Conservation (phyloP, 2,329 filamentous ascomycete genomes). For the Xylariaceae sp. region DNA sequence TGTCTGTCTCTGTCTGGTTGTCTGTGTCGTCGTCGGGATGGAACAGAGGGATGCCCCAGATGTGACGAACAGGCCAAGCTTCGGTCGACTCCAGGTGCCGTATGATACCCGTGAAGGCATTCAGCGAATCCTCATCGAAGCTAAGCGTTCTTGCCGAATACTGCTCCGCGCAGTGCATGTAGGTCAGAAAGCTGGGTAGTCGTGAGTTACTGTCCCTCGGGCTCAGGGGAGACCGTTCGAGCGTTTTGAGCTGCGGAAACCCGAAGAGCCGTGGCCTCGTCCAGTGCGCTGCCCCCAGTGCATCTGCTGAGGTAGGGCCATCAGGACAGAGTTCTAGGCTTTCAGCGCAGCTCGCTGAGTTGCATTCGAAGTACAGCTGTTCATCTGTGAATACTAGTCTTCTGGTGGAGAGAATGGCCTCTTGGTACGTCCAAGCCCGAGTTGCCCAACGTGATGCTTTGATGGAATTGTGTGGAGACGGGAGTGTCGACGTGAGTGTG, state of each 20-base stretch:
- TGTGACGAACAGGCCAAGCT: conserved; percentile 9
- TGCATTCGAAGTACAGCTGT: conserved; percentile 13
- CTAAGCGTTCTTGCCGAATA: conserved; percentile 8
- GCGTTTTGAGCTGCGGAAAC: neutral
- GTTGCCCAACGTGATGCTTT: conserved; percentile 10
- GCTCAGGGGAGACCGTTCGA: neutral
- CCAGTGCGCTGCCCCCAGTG: neutral
- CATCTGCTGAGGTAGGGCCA: neutral
- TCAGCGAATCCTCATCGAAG: conserved; percentile 10
- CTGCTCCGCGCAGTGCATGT: conserved; percentile 8
- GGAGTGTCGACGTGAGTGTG: conserved; percentile 5
- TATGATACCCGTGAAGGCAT: conserved; percentile 11
- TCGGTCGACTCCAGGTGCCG: conserved; percentile 4
- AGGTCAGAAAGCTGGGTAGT: conserved; percentile 5
- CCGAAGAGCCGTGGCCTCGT: conserved; percentile 4
- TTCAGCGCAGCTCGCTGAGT: conserved; percentile 4
- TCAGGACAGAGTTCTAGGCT: conserved; percentile 4
- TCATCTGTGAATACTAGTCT: conserved; percentile 25
- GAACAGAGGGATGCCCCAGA: conserved; percentile 11
- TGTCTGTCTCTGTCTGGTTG: no score
- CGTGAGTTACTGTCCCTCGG: neutral
- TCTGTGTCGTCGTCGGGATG: conserved; percentile 4
- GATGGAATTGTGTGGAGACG: conserved; percentile 5
- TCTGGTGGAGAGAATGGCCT: conserved; percentile 21
- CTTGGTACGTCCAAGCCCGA: conserved; percentile 29